phyloP scores from a whole-genome alignment of 116 monocot species.

The Iris pallida region DNA sequence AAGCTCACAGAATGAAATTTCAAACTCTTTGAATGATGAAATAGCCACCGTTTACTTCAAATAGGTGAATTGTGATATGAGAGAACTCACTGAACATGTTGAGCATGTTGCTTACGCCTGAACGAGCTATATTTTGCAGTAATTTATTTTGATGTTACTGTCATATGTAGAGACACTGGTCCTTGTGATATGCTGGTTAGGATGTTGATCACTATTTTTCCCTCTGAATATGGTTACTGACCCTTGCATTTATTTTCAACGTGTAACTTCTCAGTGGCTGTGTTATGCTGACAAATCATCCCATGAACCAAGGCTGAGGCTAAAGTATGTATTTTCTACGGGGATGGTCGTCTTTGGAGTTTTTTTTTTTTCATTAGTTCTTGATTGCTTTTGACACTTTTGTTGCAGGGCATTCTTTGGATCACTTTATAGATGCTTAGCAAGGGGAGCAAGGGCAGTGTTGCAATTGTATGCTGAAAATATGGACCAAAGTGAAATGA shows the following conservation, averaged over 20 bases:
- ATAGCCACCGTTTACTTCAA: no score
- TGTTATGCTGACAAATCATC: slow-evolving; percentile 95
- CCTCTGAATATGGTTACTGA: background rate
- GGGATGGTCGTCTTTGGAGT: no score
- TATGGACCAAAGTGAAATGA: slow-evolving; percentile 92
- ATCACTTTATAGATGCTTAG: slow-evolving; percentile 86
- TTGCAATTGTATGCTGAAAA: slow-evolving; percentile 97
- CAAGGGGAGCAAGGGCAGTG: slow-evolving; percentile 95
- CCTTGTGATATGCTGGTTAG: background rate
- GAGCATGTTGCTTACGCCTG: no score
- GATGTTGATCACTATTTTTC: background rate
- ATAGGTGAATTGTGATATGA: no score
- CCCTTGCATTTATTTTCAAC: background rate
- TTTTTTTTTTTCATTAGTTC: background rate
- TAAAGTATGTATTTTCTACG: slow-evolving; percentile 59
- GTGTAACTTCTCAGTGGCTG: slow-evolving; percentile 64
- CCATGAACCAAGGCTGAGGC: slow-evolving; percentile 81
- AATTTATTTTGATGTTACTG: no score
- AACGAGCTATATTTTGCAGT: no score
- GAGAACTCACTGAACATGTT: no score
- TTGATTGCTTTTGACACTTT: background rate
- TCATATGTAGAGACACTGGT: no score
- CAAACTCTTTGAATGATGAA: no score
- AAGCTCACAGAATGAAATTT: no score
- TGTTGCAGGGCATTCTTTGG: slow-evolving; percentile 88